Percentiles rank a stretch among this genome's conserved stretches.
phyloP scores from a whole-genome alignment of 1,139 yeast species.

The Kurtzmaniella natalensis region DNA sequence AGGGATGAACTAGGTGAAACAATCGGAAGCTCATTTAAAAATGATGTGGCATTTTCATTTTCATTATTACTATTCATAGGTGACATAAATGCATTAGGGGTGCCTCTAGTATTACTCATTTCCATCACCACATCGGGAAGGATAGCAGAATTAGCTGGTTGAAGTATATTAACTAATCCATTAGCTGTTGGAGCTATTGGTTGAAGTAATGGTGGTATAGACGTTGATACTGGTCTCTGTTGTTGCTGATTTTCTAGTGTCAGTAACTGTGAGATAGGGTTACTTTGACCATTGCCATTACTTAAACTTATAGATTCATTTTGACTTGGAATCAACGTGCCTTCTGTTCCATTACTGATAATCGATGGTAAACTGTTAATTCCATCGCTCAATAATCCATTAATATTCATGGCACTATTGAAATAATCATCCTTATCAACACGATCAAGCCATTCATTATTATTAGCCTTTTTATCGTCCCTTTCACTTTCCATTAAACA shows the following conservation, averaged over 20 bases:
- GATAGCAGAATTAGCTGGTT: background rate
- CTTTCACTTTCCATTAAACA: constrained; percentile 44
- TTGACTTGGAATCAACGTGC: background rate
- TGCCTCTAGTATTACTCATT: background rate
- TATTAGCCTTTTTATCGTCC: constrained; percentile 7
- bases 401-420: constrained; percentile 5
- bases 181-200: background rate
- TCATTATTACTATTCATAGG: background rate
- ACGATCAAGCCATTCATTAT: background rate
- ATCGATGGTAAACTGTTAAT: constrained; percentile 1
- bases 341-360: no score
- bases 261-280: background rate
- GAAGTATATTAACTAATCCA: background rate
- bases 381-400: constrained; percentile 1
- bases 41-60: no score
- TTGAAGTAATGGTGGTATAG: no score
- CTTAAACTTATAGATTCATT: background rate
- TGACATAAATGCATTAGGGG: background rate
- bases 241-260: no score
- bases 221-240: no score
- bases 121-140: constrained; percentile 1
- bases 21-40: no score
- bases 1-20: no score
- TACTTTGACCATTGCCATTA: background rate
- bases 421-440: constrained; percentile 1